phyloP scores from a whole-genome alignment of 2,329 filamentous ascomycete genomes.

The Claviceps sp. region DNA sequence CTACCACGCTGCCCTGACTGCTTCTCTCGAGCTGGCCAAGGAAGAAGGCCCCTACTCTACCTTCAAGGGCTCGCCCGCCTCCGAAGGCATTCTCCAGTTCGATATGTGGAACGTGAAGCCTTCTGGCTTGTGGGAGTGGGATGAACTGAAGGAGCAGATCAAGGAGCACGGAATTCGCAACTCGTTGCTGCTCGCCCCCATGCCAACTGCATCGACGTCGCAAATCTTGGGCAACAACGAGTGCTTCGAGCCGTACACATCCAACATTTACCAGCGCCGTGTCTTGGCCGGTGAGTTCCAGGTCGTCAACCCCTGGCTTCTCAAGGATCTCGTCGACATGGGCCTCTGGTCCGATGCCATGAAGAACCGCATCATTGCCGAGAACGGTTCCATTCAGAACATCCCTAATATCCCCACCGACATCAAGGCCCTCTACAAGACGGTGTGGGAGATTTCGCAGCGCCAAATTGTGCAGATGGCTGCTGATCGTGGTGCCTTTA shows the following conservation, averaged over 20 bases:
- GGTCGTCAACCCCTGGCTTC: constrained; percentile 96
- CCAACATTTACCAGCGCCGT: constrained; percentile 98
- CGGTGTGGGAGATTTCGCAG: constrained; percentile 98
- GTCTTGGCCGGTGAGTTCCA: constrained; percentile 98
- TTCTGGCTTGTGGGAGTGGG: constrained; percentile 94
- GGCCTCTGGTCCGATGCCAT: constrained; percentile 98
- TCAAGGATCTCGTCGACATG: constrained; percentile 96
- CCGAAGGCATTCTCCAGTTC: constrained; percentile 90
- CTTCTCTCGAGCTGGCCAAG: constrained; percentile 77
- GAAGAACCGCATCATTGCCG: constrained; percentile 99
- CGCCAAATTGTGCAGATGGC: constrained; percentile 94
- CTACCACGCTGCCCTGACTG: constrained; percentile 87
- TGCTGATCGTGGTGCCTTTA: constrained; percentile 94
- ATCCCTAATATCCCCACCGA: constrained; percentile 94
- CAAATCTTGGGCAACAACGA: constrained; percentile 99
- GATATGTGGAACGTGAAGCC: constrained; percentile 98
- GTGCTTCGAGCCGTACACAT: constrained; percentile 99
- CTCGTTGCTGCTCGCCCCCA: constrained; percentile 86
- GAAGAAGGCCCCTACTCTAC: constrained; percentile 73
- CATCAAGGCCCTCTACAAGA: constrained; percentile 97
- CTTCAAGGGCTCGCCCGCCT: constrained; percentile 87
- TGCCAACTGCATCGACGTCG: constrained; percentile 94
- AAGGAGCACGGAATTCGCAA: constrained; percentile 90
- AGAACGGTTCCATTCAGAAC: constrained; percentile 90
- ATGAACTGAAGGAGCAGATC: constrained; percentile 74